Evolutionary conservation across 208 protist species (phyloP), one percentile per base, ranked within the genome.

Genomic region (Acanthamoeba triangularis): DNA sequence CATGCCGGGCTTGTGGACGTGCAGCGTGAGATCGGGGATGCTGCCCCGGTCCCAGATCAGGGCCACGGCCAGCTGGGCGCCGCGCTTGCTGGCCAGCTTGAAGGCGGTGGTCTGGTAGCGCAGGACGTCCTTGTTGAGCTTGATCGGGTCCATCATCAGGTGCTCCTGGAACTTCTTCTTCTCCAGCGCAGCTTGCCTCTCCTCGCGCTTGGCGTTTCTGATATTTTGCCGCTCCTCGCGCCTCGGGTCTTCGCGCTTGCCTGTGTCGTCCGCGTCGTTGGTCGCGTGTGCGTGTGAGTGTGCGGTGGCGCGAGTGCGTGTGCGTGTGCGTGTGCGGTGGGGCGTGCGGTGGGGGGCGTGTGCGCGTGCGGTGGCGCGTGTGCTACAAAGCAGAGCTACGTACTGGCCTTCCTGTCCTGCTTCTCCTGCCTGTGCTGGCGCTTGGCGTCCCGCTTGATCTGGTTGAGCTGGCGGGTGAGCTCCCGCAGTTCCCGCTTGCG

Each of bases 121-220:
- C 23, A 90, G 18, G 20, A 63, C 82, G 49, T 59, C 47, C 41
- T 61, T 54, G 56, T 35, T 59, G n/a, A 63, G 82, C 88, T 76
- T 67, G 20, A 93, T 93, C 18, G 88, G 88, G 59, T 93, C 61
- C 37, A 93, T 37, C 88, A 93, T 93, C n/a, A 93, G 80, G 30
- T 33, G n/a, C 80, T 90, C 52, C 30, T 90, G 47, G 49, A 90
- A 90, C 25, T 65, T 93, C 41, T 93, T 56, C 63, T 93, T 93
- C 88, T 93, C 88, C 28, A n/a, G 76, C n/a, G 56, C 82, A 2
- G 33, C 33, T 41, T 18, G 56, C 20, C 47, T 28, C 61, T 93
- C 37, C 61, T 76, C 37, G 25, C 10, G 56, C 61, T 93, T 78
- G n/a, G 10, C 44, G 37, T 93, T 76, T 37, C 76, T 78, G n/a